phyloP scores from a whole-genome alignment of 2,329 filamentous ascomycete species.

The Phaeomoniella chlamydospora region DNA sequence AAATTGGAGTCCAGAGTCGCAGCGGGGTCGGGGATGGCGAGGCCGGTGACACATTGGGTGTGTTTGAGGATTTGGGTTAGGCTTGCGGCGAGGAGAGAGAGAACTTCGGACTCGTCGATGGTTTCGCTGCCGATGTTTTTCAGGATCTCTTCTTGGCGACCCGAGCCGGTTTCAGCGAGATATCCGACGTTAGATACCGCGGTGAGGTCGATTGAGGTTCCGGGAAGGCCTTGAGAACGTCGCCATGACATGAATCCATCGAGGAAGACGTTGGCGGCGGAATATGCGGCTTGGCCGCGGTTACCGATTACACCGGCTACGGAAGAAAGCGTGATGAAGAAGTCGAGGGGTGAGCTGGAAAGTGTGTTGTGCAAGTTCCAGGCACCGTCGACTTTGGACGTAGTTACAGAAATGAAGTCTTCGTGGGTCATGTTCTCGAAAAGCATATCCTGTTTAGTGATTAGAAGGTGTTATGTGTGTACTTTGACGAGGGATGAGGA shows the following conservation, averaged over 20 bases:
- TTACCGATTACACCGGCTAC: conserved; percentile 18
- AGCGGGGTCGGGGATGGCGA: not conserved
- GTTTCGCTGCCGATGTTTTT: conserved; percentile 7
- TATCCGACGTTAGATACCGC: not conserved
- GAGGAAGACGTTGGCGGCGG: conserved; percentile 19
- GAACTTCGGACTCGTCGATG: conserved; percentile 7
- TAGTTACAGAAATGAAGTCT: conserved; percentile 16
- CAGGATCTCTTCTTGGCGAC: not conserved
- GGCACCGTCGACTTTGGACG: conserved; percentile 17
- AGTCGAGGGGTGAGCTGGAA: conserved; percentile 26
- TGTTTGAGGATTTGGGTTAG: conserved; percentile 4
- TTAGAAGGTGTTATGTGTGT: conserved; percentile 1
- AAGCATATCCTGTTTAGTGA: conserved; percentile 10
- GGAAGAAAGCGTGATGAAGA: conserved; percentile 28
- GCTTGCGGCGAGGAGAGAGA: conserved; percentile 12
- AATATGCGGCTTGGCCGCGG: conserved; percentile 20
- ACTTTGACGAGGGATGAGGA: conserved; percentile 4
- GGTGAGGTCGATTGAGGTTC: not conserved
- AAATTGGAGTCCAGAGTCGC: not conserved
- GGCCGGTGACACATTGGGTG: not conserved
- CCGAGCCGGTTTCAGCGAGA: not conserved
- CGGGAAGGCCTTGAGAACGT: not conserved
- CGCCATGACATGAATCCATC: not conserved
- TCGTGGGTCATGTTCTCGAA: conserved; percentile 17
- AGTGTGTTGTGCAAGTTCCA: conserved; percentile 15